Evolutionary conservation across 257 asterid genomes (phyloP), one percentile per base, ranked within the genome.

Genomic region (Ocimum tenuiflorum): DNA sequence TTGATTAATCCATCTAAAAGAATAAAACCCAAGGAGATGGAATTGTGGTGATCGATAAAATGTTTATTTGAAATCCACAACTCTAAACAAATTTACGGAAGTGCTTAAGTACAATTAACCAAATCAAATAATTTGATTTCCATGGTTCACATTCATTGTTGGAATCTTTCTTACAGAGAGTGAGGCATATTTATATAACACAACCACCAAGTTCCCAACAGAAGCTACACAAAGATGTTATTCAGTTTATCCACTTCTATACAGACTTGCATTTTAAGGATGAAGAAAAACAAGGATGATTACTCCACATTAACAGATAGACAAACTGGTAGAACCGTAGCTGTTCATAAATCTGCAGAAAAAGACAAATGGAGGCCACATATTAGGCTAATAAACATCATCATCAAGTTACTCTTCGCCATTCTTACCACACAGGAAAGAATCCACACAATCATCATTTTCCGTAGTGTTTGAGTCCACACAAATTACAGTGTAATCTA

Each of bases 331-430:
- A 3, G 14, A 33, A 60, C 51, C 65, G 15, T 13, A 23, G 20
- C 13, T 42, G 39, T 55, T 20, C 22, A 50, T 22, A 54, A 10
- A 68, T 59, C 82, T 78, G 79, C 71, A 65, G 8, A n/a, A 48
- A 2, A 6, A 49, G 8, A 41, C 19, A 61, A 46, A 57, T 18
- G 41, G n/a, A 17, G 46, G 36, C 42, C 0, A 17, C 24, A 10
- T 49, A 8, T 13, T 8, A 11, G 57, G 56, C 58, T 29, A 17
- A 29, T 1, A 24, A 41, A 54, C 24, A 33, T 22, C 22, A n/a
- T 27, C 31, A 29, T 17, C 15, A 31, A 24, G 20, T 29, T 12
- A 54, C 41, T 3, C 14, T 13, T 60, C 11, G 8, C 14, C 23
- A 60, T 22, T 10, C 19, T 60, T n/a, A n/a, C 53, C 38, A 60